Evolutionary conservation across 345 rosid genomes (phyloP), one percentile per base, ranked within the genome.

Genomic region (Citrus trifoliata): DNA sequence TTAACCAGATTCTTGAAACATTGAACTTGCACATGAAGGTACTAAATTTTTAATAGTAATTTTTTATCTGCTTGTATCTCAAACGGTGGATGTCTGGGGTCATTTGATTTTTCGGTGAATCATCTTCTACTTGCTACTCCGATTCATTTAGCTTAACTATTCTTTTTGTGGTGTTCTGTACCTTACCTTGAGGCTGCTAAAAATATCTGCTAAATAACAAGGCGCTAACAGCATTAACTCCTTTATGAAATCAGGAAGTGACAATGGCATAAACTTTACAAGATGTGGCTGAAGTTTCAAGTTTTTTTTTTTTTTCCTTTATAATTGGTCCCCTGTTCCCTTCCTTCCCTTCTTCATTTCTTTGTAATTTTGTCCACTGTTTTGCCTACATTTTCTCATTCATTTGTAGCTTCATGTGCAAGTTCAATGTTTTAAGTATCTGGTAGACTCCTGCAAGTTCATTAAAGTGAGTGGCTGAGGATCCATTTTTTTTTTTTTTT

Each of bases 21-120:
- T 76, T 92, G 83, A 87, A 80, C 81, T 79, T 84, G 78, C 90
- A 92, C 70, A 84, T 87, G 84, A 85, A 83, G 82, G 70, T 78
- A 76, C 24, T 75, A 10, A 72, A 76, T 77, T 55, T 10, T 67
- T 40, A 61, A 72, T 25, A 30, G 61, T 27, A 74, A 46, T 30
- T 10, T n/a, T 37, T 59, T 60, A 37, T 59, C 24, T n/a, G 18
- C 66, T 13, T 59, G 14, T 32, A 33, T 71, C 10, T 19, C 76
- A 33, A 24, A 7, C 10, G 61, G 3, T 60, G 37, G 6, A 59
- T 73, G n/a, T 24, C 30, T 8, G 24, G 0, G 60, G 35, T 46
- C 25, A 51, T 18, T 27, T 42, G 22, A 64, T 64, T 42, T 72
- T 73, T 59, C 16, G 8, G 9, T 35, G 18, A 40, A 10, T 25